Evolutionary conservation across 2,329 filamentous ascomycete genomes (phyloP).

Genomic region (Penicillium sp.): DNA sequence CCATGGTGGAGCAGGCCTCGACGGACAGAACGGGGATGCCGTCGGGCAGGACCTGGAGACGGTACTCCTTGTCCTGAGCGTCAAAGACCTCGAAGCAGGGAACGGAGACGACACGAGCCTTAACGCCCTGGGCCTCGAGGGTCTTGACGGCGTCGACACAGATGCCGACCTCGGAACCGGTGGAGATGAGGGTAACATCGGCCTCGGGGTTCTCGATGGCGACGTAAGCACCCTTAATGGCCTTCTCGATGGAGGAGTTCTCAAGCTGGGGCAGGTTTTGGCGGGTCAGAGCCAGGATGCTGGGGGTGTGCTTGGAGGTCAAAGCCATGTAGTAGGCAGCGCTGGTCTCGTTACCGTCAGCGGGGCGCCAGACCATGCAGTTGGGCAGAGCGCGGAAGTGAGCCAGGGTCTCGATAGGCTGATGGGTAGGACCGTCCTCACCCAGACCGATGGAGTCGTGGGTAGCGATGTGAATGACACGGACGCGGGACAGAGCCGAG

Average conservation of each 20-base stretch:
- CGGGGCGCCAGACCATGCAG: constrained; percentile 99
- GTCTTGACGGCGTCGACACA: constrained; percentile 90
- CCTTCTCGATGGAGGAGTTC: constrained; percentile 85
- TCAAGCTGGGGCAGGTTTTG: constrained; percentile 99
- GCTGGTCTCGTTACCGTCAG: constrained; percentile 97
- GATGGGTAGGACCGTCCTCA: constrained; percentile 97
- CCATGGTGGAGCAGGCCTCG: constrained; percentile 95
- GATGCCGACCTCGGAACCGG: constrained; percentile 93
- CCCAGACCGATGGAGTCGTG: constrained; percentile 99
- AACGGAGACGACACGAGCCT: constrained; percentile 89
- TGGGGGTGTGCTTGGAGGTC: constrained; percentile 85
- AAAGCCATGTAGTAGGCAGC: constrained; percentile 96
- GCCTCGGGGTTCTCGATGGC: constrained; percentile 81
- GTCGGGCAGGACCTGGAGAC: constrained; percentile 86
- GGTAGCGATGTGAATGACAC: constrained; percentile 92
- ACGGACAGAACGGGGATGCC: constrained; percentile 91
- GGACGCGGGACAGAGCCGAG: constrained; percentile 86
- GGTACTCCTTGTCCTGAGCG: constrained; percentile 90
- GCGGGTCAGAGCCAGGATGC: constrained; percentile 90
- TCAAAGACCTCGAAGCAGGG: constrained; percentile 98
- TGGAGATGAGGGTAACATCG: constrained; percentile 85
- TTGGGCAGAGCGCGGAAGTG: constrained; percentile 99
- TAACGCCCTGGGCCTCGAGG: constrained; percentile 82
- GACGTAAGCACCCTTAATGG: constrained; percentile 93
- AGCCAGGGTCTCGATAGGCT: constrained; percentile 96